Percentiles rank a stretch among this genome's conserved stretches.
Conservation (phyloP, 163 green algal species). For the Scenedesmus sp. region DNA sequence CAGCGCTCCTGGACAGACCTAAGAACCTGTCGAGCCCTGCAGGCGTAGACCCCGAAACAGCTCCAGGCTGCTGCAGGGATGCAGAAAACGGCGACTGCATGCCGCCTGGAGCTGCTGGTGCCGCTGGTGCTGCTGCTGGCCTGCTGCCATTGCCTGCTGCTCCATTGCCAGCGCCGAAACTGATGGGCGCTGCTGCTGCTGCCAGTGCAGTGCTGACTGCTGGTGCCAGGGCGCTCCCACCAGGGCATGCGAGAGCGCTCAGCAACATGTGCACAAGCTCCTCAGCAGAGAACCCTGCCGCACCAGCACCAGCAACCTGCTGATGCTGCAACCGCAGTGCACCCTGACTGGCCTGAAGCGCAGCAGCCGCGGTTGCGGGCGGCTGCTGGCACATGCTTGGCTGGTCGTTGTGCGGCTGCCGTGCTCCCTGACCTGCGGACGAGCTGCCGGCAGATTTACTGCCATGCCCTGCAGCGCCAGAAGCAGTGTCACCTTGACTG, state of each 20-base stretch:
- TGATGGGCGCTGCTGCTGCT: not conserved
- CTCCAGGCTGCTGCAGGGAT: slow-evolving; percentile 11
- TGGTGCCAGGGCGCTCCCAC: not conserved
- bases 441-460: not conserved
- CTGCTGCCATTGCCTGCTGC: not conserved
- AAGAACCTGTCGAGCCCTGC: not conserved
- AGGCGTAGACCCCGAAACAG: not conserved
- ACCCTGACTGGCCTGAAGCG: not conserved
- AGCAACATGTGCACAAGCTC: not conserved
- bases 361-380: not conserved
- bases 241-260: not conserved
- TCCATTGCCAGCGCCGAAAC: not conserved
- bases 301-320: not conserved
- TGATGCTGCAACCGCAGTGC: not conserved
- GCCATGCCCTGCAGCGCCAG: not conserved
- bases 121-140: not conserved
- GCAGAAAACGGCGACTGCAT: not conserved
- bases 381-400: not conserved
- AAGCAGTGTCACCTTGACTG: not conserved
- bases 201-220: not conserved
- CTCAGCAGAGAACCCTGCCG: slow-evolving; percentile 2
- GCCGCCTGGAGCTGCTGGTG: not conserved
- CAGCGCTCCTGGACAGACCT: not conserved
- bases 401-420: not conserved
- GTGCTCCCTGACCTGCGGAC: not conserved